phyloP scores from a whole-genome alignment of 1,284 basidiomycete species.

The Rhodotorula sp. region DNA sequence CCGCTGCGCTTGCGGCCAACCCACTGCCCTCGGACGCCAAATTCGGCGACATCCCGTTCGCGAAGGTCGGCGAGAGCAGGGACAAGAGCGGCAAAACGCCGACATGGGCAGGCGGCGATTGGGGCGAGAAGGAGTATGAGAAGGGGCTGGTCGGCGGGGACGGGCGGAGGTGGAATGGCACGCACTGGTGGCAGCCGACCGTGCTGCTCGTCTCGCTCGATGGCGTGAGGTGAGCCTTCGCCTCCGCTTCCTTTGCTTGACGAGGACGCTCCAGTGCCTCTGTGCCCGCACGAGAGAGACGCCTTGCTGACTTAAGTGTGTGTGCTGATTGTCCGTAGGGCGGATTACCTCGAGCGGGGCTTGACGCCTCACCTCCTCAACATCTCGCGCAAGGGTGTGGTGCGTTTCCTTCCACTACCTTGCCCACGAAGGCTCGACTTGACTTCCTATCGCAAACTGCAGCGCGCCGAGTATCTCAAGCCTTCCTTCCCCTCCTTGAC shows the following conservation, averaged over 20 bases:
- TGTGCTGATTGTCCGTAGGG: conserved; percentile 56
- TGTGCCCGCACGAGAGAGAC: too few species aligned
- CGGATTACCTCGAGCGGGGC: conserved; percentile 78
- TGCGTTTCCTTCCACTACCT: background rate
- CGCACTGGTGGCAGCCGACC: conserved; percentile 56
- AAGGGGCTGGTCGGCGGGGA: background rate
- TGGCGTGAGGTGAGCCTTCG: conserved; percentile 58
- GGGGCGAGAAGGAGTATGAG: conserved; percentile 17
- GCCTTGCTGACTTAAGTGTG: background rate
- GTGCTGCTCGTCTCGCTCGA: conserved; percentile 84
- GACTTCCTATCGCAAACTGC: background rate
- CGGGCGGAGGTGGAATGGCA: conserved; percentile 38
- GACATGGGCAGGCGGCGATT: conserved; percentile 39
- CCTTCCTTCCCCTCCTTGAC: conserved; percentile 87
- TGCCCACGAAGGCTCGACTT: background rate
- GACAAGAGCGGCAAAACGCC: conserved; percentile 15
- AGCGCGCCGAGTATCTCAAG: conserved; percentile 74
- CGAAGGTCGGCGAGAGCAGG: conserved; percentile 23
- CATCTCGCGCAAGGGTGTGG: conserved; percentile 73
- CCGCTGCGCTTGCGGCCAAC: conserved; percentile 10
- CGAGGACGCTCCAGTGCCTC: too few species aligned
- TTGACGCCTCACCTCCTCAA: conserved; percentile 76
- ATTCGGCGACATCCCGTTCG: conserved; percentile 39
- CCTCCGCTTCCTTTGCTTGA: background rate
- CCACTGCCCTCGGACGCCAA: conserved; percentile 25